Evolutionary conservation across 2,329 filamentous ascomycete species (phyloP).

Genomic region (Ascochyta fabae): DNA sequence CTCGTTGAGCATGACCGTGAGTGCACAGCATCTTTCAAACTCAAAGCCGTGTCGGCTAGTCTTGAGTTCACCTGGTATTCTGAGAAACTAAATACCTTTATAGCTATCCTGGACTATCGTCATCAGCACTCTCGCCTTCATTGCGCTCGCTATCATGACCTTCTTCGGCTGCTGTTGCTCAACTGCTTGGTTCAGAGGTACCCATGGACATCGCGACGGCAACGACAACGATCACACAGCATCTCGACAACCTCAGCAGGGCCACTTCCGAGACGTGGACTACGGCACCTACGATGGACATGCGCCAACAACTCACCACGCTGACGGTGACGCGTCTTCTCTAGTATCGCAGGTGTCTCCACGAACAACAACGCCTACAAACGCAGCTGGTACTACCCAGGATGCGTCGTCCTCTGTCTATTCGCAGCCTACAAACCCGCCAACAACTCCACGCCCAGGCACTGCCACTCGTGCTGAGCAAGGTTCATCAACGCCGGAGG

Average conservation of each 20-base stretch:
- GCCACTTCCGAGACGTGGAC: neutral
- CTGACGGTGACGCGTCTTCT: neutral
- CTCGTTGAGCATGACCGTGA: neutral
- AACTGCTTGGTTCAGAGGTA: no score
- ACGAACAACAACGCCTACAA: neutral
- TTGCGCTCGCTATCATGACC: neutral
- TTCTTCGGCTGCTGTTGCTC: neutral
- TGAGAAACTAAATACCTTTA: neutral
- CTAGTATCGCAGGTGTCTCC: neutral
- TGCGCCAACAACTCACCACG: neutral
- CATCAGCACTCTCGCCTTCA: neutral
- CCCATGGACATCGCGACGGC: neutral
- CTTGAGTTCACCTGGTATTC: no score
- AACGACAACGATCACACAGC: neutral
- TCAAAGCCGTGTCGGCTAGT: no score
- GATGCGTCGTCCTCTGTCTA: neutral
- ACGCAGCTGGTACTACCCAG: neutral
- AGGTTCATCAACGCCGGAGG: no score
- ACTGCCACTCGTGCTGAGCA: no score
- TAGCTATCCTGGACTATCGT: neutral
- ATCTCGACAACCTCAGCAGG: neutral
- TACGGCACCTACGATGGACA: neutral
- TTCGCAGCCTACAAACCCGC: neutral
- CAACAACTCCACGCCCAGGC: no score
- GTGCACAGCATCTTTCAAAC: neutral